phyloP scores from a whole-genome alignment of 805 yeast species.

The Candida silvicultrix region DNA sequence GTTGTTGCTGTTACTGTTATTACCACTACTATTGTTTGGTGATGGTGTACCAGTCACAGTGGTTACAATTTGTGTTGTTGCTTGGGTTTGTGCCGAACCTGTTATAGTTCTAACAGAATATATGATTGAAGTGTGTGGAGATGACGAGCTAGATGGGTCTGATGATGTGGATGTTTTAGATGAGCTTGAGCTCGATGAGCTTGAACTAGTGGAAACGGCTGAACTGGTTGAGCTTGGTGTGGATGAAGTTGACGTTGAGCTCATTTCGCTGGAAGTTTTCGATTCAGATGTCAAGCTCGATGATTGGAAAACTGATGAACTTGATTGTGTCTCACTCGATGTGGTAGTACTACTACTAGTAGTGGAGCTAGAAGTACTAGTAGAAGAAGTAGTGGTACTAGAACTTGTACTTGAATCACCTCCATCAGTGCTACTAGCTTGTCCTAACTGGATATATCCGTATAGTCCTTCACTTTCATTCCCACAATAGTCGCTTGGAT shows the following conservation, averaged over 20 bases:
- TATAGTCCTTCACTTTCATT: constrained; percentile 34
- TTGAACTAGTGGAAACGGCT: no score
- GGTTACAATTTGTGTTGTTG: constrained; percentile 21
- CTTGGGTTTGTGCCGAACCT: constrained; percentile 23
- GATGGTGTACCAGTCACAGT: constrained; percentile 19
- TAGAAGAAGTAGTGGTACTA: neutral
- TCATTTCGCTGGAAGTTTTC: constrained; percentile 2
- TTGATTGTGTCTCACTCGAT: neutral
- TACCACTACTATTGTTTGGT: constrained; percentile 10
- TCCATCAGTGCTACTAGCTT: constrained; percentile 16
- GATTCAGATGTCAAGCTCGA: constrained; percentile 5
- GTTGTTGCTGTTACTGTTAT: constrained; percentile 1
- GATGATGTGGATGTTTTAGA: constrained; percentile 5
- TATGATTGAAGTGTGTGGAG: constrained; percentile 27
- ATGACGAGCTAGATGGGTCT: no score
- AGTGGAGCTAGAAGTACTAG: neutral
- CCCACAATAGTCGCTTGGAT: constrained; percentile 37
- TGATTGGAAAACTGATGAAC: neutral
- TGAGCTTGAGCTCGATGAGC: constrained; percentile 9
- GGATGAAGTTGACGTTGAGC: constrained; percentile 21
- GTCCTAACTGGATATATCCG: constrained; percentile 43
- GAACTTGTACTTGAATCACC: constrained; percentile 1
- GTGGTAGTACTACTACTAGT: neutral
- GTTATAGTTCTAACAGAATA: constrained; percentile 29
- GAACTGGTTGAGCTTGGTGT: neutral